A percentile compares a stretch with the other conserved stretches of the same genome.
Conservation (phyloP, 2,329 filamentous ascomycete species). For the Epichloe brachyelytri region DNA sequence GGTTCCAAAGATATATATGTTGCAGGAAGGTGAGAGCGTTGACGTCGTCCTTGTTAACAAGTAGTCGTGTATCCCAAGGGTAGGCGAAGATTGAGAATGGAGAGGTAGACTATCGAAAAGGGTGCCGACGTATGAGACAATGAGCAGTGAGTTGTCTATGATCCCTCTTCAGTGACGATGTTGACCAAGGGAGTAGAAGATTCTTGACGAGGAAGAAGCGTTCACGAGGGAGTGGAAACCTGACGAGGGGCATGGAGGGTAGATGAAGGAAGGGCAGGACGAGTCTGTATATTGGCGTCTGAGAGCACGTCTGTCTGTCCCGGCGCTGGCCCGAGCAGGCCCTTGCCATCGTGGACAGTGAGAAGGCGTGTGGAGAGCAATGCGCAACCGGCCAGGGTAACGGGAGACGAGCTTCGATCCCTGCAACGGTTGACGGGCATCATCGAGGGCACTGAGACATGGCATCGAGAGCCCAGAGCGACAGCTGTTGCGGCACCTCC, state of each 20-base stretch:
- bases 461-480: constrained; percentile 3
- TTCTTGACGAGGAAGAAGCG: constrained; percentile 13
- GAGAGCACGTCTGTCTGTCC: constrained; percentile 9
- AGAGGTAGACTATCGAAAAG: constrained; percentile 16
- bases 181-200: constrained; percentile 19
- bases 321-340: constrained; percentile 6
- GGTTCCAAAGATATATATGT: neutral
- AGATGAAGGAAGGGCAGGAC: constrained; percentile 21
- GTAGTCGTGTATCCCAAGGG: constrained; percentile 1
- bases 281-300: constrained; percentile 3
- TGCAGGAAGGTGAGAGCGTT: neutral
- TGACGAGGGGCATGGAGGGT: constrained; percentile 21
- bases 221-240: constrained; percentile 9
- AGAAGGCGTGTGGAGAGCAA: constrained; percentile 6
- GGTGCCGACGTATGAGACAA: constrained; percentile 21
- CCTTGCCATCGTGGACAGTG: constrained; percentile 9
- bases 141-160: constrained; percentile 15
- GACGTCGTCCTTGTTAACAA: constrained; percentile 7
- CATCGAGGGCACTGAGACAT: constrained; percentile 4
- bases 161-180: constrained; percentile 19
- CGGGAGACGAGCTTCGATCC: constrained; percentile 4
- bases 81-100: constrained; percentile 10
- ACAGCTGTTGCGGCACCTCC: constrained; percentile 6
- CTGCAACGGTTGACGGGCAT: constrained; percentile 5
- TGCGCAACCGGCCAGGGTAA: constrained; percentile 13